Conservation (phyloP, 2,329 filamentous ascomycete genomes). For the Penicillium oxalicum region DNA sequence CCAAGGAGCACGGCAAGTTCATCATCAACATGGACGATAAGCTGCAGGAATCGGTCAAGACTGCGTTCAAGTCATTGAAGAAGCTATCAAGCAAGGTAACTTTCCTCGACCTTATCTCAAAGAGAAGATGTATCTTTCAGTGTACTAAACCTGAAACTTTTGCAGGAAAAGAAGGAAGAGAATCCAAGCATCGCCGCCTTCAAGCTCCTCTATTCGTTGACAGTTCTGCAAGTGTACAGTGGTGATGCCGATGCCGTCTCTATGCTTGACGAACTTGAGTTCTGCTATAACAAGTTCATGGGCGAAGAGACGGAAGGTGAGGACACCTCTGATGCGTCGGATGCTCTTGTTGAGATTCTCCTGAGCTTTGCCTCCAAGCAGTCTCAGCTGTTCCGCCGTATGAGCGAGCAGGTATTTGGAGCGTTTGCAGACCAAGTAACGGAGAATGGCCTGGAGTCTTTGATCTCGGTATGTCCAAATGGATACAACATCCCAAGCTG, state of each 20-base stretch:
- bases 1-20: slow-evolving; percentile 34
- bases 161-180: slow-evolving; percentile 44
- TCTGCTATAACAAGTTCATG: slow-evolving; percentile 62
- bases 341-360: slow-evolving; percentile 77
- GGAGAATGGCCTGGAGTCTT: slow-evolving; percentile 61
- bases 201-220: slow-evolving; percentile 74
- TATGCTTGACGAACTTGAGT: slow-evolving; percentile 73
- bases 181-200: slow-evolving; percentile 54
- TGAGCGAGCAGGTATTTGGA: slow-evolving; percentile 81
- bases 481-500: neutral
- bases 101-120: neutral
- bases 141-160: slow-evolving; percentile 31
- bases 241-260: slow-evolving; percentile 80
- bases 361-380: slow-evolving; percentile 84
- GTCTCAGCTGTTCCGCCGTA: slow-evolving; percentile 75
- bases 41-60: slow-evolving; percentile 39
- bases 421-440: slow-evolving; percentile 73
- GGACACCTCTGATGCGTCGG: slow-evolving; percentile 50
- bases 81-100: slow-evolving; percentile 34
- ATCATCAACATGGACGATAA: slow-evolving; percentile 46
- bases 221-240: slow-evolving; percentile 83
- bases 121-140: neutral
- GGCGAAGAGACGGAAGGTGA: slow-evolving; percentile 46
- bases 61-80: slow-evolving; percentile 38
- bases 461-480: slow-evolving; percentile 41